A percentile compares a stretch with the other conserved stretches of the same genome.
Conservation (phyloP, 1,139 yeast species). For the Sugiyamaella xylanicola region DNA sequence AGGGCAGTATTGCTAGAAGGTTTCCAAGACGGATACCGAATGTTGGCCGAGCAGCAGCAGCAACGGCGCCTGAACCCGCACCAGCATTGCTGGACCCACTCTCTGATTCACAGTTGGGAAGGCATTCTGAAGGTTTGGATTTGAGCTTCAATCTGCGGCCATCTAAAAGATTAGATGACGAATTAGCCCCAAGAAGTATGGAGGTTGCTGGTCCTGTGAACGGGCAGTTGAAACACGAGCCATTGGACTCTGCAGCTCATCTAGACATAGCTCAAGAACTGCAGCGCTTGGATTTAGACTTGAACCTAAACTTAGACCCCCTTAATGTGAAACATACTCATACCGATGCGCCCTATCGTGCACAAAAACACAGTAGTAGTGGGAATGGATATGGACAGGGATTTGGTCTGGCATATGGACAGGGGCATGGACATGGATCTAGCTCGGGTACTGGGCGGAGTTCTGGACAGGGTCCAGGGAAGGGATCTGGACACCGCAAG, state of each 20-base stretch:
- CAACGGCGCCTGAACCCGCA: background rate
- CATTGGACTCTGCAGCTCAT: background rate
- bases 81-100: background rate
- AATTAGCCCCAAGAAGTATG: too few species aligned
- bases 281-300: background rate
- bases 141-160: background rate
- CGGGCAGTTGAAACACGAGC: background rate
- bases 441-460: background rate
- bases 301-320: background rate
- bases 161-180: too few species aligned
- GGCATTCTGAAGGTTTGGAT: background rate
- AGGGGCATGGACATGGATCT: background rate
- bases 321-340: background rate
- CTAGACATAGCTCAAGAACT: background rate
- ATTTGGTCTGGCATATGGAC: background rate
- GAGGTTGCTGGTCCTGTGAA: too few species aligned
- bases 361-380: background rate
- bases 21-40: background rate
- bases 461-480: background rate
- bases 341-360: background rate
- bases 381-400: constrained; percentile 4
- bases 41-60: background rate
- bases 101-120: background rate
- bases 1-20: background rate
- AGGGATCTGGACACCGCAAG: too few species aligned